Base-by-base conservation (phyloP, 23 red algal species). In the Gracilaria caudata region DNA sequence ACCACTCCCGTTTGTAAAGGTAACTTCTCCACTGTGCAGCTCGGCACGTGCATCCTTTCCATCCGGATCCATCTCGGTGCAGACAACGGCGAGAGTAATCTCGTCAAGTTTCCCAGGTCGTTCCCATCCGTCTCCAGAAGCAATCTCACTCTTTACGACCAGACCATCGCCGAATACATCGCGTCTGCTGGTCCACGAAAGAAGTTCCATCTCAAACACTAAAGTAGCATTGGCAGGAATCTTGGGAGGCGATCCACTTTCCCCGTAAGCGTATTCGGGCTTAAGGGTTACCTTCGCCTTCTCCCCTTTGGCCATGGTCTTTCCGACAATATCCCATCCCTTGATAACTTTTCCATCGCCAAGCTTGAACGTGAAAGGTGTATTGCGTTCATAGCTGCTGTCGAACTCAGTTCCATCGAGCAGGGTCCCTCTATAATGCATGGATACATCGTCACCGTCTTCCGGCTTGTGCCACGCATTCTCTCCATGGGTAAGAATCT, bases 161-260 rank as follows among this genome's bases (percentile, higher is more conserved):
- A 76, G 60, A 21, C 95, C 91, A 86, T 98, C 95, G 17, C 89
- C 84, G 81, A 98, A 98, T 17, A 98, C 75, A 72, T 98, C 95
- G 20, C 79, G 73, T 61, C 83, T 86, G 54, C 95, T 98, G 7
- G 65, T 79, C 95, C 95, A 98, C 17, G 39, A 82, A 79, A 82
- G 77, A 17, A 99, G 81, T 66, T 99, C 90, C 72, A 99, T 90
- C 36, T 99, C 97, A 68, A 99, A 99, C 58, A 94, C 68, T 14
- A 99, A 83, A 36, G 66, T 94, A 4, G 97, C 81, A 34, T 65
- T 65, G 4, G 89, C 74, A 43, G 97, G 97, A 73, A 99, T 99
- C 59, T 93, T 92, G 8, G 91, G 87, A 20, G 97, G 93, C 20
- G 91, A 80, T 28, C 97, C 97, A 47, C 68, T 77, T 43, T 77